These are phyloP conservation scores for Trifolium repens DNA, from an alignment of 306 rosid species.

Conservation along the genomic window DNA sequence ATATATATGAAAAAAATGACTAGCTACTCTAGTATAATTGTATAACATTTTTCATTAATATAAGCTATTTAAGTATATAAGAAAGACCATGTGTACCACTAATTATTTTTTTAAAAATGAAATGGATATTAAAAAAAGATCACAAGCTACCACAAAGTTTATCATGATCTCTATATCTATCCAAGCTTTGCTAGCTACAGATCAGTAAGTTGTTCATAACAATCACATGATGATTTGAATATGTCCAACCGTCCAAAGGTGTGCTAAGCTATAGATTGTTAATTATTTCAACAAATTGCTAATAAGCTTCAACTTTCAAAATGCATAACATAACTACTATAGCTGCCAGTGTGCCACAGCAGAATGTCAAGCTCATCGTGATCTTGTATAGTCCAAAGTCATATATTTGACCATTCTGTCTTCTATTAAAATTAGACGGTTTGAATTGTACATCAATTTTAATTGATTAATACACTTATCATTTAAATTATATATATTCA, in stretches of 20 bases:
- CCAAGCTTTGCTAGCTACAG: slow-evolving; percentile 8
- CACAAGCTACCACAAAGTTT: neutral
- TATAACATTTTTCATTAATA: too few relatives aligned
- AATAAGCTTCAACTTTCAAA: slow-evolving; percentile 10
- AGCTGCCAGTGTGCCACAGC: neutral
- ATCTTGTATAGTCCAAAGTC: slow-evolving; percentile 27
- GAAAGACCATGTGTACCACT: neutral
- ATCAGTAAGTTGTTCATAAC: slow-evolving; percentile 19
- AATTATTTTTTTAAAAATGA: neutral
- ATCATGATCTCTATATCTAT: slow-evolving; percentile 22
- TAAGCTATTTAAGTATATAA: too few relatives aligned
- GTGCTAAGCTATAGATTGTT: neutral
- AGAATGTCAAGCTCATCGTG: slow-evolving; percentile 34
- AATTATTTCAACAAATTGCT: slow-evolving; percentile 13
- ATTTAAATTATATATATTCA: too few relatives aligned
- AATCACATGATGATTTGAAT: slow-evolving; percentile 26
- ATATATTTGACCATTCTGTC: neutral
- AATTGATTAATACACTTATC: too few relatives aligned
- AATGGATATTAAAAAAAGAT: neutral
- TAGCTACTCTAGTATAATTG: too few relatives aligned
- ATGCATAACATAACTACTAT: neutral
- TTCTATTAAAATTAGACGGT: neutral
- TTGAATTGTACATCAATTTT: too few relatives aligned
- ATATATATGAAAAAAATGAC: too few relatives aligned
- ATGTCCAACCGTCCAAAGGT: neutral